Conservation (phyloP, 2,329 filamentous ascomycete genomes). For the Fusarium algeriense region DNA sequence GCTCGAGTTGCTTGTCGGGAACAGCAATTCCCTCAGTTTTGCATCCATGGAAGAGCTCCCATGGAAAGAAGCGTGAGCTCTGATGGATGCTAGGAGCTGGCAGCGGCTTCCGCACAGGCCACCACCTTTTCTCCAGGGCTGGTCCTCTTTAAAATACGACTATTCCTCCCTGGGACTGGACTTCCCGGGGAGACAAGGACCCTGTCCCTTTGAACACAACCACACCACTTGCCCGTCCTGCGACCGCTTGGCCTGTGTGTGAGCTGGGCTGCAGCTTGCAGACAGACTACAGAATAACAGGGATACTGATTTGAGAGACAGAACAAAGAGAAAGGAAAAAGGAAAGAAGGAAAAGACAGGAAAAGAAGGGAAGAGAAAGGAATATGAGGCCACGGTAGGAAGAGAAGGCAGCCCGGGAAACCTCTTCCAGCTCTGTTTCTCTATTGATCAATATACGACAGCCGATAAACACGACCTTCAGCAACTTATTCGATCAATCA, state of each 20-base stretch:
- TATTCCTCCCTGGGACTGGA: constrained; percentile 33
- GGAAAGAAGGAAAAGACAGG: background rate
- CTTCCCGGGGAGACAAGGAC: constrained; percentile 37
- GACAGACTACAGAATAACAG: constrained; percentile 30
- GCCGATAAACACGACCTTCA: background rate
- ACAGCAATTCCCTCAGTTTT: constrained; percentile 2
- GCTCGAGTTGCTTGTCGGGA: background rate
- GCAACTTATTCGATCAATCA: constrained; percentile 6
- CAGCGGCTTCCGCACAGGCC: constrained; percentile 36
- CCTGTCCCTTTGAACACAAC: constrained; percentile 31
- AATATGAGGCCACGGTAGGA: constrained; percentile 4
- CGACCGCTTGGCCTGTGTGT: constrained; percentile 44
- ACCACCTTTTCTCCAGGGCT: constrained; percentile 28
- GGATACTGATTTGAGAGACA: constrained; percentile 20
- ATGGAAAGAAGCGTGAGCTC: constrained; percentile 29
- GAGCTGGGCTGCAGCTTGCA: constrained; percentile 33
- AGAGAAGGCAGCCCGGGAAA: constrained; percentile 23
- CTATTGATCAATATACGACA: constrained; percentile 2
- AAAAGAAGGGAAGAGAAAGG: background rate
- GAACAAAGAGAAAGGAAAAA: background rate
- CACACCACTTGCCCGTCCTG: constrained; percentile 45
- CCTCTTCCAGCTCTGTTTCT: constrained; percentile 10
- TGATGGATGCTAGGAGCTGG: constrained; percentile 5
- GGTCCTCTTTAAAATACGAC: constrained; percentile 24
- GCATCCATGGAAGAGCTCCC: constrained; percentile 20